Percentiles rank a stretch among this genome's conserved stretches.
These are phyloP conservation scores for Kondoa malvinella DNA, from an alignment of 768 basidiomycete species.

Conservation along the genomic window DNA sequence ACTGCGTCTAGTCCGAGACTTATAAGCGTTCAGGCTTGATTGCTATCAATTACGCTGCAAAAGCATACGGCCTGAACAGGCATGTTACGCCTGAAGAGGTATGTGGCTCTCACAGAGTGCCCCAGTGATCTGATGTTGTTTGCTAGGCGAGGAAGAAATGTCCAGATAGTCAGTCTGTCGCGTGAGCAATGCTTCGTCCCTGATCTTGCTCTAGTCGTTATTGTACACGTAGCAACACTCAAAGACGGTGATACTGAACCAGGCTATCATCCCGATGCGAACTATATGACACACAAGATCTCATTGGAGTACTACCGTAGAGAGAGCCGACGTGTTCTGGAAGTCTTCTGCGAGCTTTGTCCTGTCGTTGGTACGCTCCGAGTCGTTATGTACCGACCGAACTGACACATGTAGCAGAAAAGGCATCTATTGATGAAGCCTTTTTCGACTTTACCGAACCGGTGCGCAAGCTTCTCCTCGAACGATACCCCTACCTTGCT, in stretches of 20 bases:
- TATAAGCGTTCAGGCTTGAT: too few species aligned
- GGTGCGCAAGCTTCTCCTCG: conserved; percentile 54
- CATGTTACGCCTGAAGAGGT: conserved; percentile 47
- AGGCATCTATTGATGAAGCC: conserved; percentile 93
- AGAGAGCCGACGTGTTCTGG: conserved; percentile 73
- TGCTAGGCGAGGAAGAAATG: conserved; percentile 57
- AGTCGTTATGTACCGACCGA: not conserved
- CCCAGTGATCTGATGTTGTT: too few species aligned
- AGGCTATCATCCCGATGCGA: conserved; percentile 81
- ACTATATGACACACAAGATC: conserved; percentile 84
- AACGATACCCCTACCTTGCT: conserved; percentile 56
- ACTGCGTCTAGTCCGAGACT: too few species aligned
- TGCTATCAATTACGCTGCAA: conserved; percentile 88
- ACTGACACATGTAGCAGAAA: conserved; percentile 42
- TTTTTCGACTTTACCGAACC: conserved; percentile 79
- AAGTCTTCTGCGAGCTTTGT: conserved; percentile 55
- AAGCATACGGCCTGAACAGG: conserved; percentile 80
- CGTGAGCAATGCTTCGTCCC: not conserved
- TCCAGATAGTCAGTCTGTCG: conserved; percentile 39
- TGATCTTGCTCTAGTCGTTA: not conserved
- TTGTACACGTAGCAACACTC: conserved; percentile 85
- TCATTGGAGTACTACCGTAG: conserved; percentile 82
- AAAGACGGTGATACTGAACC: conserved; percentile 70
- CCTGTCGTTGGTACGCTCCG: conserved; percentile 31
- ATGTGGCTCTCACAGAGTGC: too few species aligned